Evolutionary conservation across 768 basidiomycete species (phyloP).

Genomic region (Pleurotus djamor): DNA sequence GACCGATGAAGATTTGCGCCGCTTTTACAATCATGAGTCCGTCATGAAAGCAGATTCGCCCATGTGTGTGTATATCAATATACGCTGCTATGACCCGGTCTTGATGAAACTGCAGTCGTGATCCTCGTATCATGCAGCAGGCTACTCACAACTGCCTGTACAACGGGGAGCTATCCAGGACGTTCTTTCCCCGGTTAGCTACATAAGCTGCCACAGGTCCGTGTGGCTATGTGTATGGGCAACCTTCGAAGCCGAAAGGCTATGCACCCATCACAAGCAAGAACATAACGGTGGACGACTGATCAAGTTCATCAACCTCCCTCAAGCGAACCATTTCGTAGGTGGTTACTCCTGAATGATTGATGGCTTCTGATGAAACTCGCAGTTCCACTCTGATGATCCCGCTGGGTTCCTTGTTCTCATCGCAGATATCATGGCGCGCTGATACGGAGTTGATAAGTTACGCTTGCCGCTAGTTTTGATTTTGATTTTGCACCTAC

Average conservation of each 20-base stretch:
- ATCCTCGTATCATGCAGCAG: background rate
- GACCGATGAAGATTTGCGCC: slow-evolving; percentile 4
- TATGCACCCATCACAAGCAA: slow-evolving; percentile 5
- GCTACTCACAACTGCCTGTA: background rate
- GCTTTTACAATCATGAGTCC: slow-evolving; percentile 1
- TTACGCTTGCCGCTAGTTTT: too few species aligned
- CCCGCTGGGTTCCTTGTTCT: background rate
- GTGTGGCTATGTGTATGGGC: slow-evolving; percentile 10
- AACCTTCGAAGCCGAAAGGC: slow-evolving; percentile 9
- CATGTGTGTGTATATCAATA: background rate
- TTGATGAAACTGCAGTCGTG: background rate
- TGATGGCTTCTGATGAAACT: too few species aligned
- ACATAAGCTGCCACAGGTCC: background rate
- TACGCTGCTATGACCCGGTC: background rate
- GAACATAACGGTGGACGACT: background rate
- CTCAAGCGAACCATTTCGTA: background rate
- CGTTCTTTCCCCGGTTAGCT: background rate
- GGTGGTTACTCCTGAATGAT: background rate
- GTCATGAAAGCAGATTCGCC: background rate
- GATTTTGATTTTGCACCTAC: too few species aligned
- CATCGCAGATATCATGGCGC: too few species aligned
- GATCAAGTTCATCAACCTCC: background rate
- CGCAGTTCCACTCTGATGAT: background rate
- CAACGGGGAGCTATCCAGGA: background rate
- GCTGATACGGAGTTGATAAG: too few species aligned